Evolutionary conservation across 2,329 filamentous ascomycete species (phyloP).

Genomic region (Talaromyces sp.): DNA sequence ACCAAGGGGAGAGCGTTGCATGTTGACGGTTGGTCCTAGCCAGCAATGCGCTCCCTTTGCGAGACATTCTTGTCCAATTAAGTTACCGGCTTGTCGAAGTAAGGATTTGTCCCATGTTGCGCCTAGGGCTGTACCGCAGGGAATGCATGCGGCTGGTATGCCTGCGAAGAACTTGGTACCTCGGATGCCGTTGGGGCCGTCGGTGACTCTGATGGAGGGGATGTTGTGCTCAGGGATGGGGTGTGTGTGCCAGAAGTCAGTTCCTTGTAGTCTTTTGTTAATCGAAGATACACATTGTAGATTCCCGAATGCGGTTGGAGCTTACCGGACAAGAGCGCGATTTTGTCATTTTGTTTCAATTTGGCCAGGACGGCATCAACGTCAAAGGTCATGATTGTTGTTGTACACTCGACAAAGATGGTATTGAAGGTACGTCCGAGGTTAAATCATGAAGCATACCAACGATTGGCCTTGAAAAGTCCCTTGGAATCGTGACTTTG

Average conservation of each 20-base stretch:
- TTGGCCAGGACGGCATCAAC: slow-evolving; percentile 9
- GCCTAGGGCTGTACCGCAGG: slow-evolving; percentile 73
- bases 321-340: slow-evolving; percentile 6
- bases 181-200: slow-evolving; percentile 68
- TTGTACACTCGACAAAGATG: background rate
- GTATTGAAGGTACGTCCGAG: background rate
- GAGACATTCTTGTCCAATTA: slow-evolving; percentile 68
- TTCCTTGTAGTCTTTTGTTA: background rate
- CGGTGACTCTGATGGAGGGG: slow-evolving; percentile 63
- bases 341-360: slow-evolving; percentile 13
- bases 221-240: slow-evolving; percentile 61
- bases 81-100: slow-evolving; percentile 64
- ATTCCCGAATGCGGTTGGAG: background rate
- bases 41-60: slow-evolving; percentile 72
- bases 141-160: slow-evolving; percentile 70
- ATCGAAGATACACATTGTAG: slow-evolving; percentile 10
- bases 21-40: slow-evolving; percentile 73
- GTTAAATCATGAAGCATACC: background rate
- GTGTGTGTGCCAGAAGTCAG: slow-evolving; percentile 67
- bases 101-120: slow-evolving; percentile 74
- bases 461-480: background rate
- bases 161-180: slow-evolving; percentile 68
- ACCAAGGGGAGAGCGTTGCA: slow-evolving; percentile 76
- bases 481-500: background rate
- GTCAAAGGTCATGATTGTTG: background rate